These are phyloP conservation scores for Hypoxylon sp. DNA, from an alignment of 2,329 filamentous ascomycete genomes.

Conservation along the genomic window DNA sequence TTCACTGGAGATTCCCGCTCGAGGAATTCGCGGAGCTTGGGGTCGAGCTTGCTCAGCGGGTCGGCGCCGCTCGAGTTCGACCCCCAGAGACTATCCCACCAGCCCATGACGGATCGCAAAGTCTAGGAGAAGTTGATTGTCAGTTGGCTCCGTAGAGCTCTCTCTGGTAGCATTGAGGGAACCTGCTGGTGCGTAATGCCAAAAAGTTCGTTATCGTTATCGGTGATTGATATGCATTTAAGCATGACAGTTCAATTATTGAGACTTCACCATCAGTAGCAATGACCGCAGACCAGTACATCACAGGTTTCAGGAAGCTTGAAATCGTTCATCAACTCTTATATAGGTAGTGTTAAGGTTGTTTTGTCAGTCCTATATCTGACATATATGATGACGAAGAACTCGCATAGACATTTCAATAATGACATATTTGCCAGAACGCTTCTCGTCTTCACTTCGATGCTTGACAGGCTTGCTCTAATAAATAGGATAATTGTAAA, in stretches of 20 bases:
- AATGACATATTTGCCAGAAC: too few species aligned
- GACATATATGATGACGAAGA: background rate
- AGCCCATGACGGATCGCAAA: conserved; percentile 62
- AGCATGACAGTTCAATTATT: background rate
- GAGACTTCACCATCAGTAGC: background rate
- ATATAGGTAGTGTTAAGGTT: background rate
- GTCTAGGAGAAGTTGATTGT: conserved; percentile 5
- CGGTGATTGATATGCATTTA: conserved; percentile 29
- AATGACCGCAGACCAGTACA: background rate
- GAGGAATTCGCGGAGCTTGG: conserved; percentile 85
- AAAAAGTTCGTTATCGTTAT: conserved; percentile 41
- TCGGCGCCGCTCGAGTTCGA: conserved; percentile 66
- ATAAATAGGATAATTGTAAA: too few species aligned
- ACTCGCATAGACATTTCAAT: background rate
- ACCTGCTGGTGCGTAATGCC: conserved; percentile 20
- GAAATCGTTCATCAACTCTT: background rate
- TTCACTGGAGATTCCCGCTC: conserved; percentile 84
- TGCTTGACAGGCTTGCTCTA: too few species aligned
- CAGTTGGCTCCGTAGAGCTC: conserved; percentile 17
- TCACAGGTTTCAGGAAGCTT: background rate
- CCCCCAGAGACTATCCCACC: conserved; percentile 68
- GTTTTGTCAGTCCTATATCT: background rate
- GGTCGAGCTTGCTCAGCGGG: conserved; percentile 82
- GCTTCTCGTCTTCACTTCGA: too few species aligned
- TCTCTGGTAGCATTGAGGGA: background rate